Conservation (phyloP, 148 eudicot genomes). For the Dysphania ambrosioides region DNA sequence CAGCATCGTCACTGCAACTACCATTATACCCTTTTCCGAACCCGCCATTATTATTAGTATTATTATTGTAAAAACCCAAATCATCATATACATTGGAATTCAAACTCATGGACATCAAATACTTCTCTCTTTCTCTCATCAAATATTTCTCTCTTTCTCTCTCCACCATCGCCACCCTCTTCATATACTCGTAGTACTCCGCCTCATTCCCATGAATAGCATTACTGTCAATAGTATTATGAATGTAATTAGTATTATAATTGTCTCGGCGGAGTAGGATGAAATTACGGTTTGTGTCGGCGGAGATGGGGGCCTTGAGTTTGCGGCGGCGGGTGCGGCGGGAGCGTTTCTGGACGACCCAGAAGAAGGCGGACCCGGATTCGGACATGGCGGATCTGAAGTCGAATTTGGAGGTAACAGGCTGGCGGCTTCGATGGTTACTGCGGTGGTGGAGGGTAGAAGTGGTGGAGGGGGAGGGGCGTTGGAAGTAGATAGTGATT, state of each 20-base stretch:
- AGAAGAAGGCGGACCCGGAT: conserved; percentile 28
- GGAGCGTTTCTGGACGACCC: conserved; percentile 52
- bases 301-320: conserved; percentile 4
- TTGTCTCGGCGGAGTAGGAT: not conserved
- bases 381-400: conserved; percentile 35
- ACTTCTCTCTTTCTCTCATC: conserved; percentile 36
- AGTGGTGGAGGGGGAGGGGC: no score
- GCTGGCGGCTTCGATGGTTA: conserved; percentile 42
- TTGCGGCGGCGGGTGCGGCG: conserved; percentile 39
- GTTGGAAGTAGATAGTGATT: conserved; percentile 56
- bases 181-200: conserved; percentile 16
- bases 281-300: no score
- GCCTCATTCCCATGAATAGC: not conserved
- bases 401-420: conserved; percentile 52
- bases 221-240: not conserved
- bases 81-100: conserved; percentile 39
- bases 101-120: conserved; percentile 31
- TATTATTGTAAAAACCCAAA: conserved; percentile 14
- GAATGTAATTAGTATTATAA: no score
- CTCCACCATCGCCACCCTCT: conserved; percentile 29
- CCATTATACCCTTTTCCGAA: conserved; percentile 1
- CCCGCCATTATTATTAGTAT: not conserved
- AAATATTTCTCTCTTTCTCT: conserved; percentile 35
- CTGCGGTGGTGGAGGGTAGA: not conserved
- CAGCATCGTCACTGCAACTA: not conserved